Evolutionary conservation across 1,284 basidiomycete species (phyloP), one percentile per base, ranked within the genome.

Genomic region (Xerocomus nothofagi): DNA sequence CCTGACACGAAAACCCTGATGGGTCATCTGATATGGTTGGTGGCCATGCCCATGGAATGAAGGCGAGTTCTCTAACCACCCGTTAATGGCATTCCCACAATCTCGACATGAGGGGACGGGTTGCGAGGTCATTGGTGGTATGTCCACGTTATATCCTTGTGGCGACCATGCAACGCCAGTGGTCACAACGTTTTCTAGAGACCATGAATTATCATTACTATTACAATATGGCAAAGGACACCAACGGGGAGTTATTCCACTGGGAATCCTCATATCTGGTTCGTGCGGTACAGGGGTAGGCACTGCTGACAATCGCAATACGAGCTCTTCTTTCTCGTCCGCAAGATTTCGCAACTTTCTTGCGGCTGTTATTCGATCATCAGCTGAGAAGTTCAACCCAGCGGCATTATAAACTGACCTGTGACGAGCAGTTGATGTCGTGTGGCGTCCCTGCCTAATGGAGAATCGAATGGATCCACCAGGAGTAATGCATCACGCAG

Each of bases 341-440:
- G 61, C 62, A 6, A 61, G 62, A 34, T 59, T 39, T 41, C 55
- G 53, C 48, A 61, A 36, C 27, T 63, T 61, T 49, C 61, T 63
- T 14, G 59, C 59, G 17, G 59, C 59, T 61, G 32, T 58, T 17
- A 8, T 18, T 14, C 3, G 15, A 46, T 31, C 29, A 3, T 61
- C 21, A 61, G 46, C 8, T 23, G 20, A 38, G 14, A 29, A 1
- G 43, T 9, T 32, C 20, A 2, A 49, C n/a, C 3, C 2, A 12
- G 6, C 6, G 9, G 7, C 6, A 21, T 43, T 6, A 21, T 32
- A 15, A 7, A 24, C 44, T 36, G 20, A 65, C 63, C 67, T 44
- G 62, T 59, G 18, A 52, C 12, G 21, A 65, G 62, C 3, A 67
- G 45, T 26, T 67, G 61, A 20, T 67, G 61, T 15, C 67, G 54